phyloP scores from a whole-genome alignment of 176 grass and related monocot genomes.

The Puya raimondii region DNA sequence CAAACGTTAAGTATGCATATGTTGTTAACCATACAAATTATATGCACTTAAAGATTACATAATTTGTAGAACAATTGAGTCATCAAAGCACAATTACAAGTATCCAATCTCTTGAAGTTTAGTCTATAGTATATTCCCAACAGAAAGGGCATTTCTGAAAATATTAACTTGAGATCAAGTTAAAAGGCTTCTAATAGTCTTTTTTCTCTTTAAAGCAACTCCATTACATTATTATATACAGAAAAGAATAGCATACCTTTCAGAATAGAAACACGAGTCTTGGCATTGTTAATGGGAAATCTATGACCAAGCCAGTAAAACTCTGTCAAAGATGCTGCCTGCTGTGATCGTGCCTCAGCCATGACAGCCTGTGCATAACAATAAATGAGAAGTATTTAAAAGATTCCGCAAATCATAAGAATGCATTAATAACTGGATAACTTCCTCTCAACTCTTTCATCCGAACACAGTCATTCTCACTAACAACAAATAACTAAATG shows the following conservation, averaged over 20 bases:
- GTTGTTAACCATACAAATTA: no score
- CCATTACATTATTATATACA: not conserved
- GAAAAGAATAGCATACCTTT: constrained; percentile 55
- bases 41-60: no score
- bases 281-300: constrained; percentile 88
- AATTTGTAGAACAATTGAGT: no score
- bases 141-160: no score
- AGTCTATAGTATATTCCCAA: no score
- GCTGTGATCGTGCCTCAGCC: constrained; percentile 85
- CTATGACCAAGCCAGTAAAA: constrained; percentile 82
- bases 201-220: not conserved
- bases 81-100: no score
- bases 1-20: no score
- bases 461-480: no score
- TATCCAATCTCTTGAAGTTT: no score
- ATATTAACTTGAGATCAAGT: not conserved
- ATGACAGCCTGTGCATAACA: constrained; percentile 69
- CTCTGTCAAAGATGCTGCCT: constrained; percentile 92
- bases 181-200: not conserved
- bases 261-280: constrained; percentile 92
- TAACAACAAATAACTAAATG: no score
- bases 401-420: not conserved
- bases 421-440: not conserved
- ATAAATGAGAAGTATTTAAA: not conserved
- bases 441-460: no score